Base-by-base conservation (phyloP, 1,139 yeast species). In the Kodamaea sp. region DNA sequence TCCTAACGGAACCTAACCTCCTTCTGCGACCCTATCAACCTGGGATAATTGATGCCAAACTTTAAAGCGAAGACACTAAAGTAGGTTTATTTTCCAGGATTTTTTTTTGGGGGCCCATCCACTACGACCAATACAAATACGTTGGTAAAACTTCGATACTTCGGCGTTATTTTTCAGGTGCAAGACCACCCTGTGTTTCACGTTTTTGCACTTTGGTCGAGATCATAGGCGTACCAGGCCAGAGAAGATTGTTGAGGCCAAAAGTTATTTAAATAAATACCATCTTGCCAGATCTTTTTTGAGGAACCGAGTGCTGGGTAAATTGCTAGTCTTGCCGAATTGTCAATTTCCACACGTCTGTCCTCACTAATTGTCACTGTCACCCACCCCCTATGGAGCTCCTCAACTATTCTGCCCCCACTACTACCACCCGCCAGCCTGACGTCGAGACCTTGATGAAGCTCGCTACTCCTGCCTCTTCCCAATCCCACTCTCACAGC, bases 381-480 rank as follows among this genome's bases (percentile, higher is more conserved):
- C n/a, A n/a, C n/a, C n/a, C n/a, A n/a, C n/a, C 31, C 31, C 31
- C 24, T 26, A 40, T 40, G 44, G 44, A 40, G 37, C 34, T 40
- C 24, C 44, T 40, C 16, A 40, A 40, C 22, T 38, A 38, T 33
- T 39, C 40, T 20, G 21, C 34, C 10, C 23, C 38, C 28, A 22
- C 26, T n/a, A 13, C 34, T 19, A n/a, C 36, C 9, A 13, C 35
- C 15, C 32, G 32, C 27, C 38, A 31, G 15, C 35, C 38, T 13
- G 41, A 39, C 24, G 28, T 26, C 22, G 38, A 37, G 26, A 26
- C 33, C 11, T 35, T 29, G 22, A 35, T 38, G 39, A 38, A 35
- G 34, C 36, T 36, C 10, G 33, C 32, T 24, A 15, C 37, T 11
- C 25, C 37, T 12, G 22, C 22, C 18, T 18, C 21, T 18, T 18